A percentile compares a stretch with the other conserved stretches of the same genome.
Conservation (phyloP, 345 rosid species). For the Acer campestre region DNA sequence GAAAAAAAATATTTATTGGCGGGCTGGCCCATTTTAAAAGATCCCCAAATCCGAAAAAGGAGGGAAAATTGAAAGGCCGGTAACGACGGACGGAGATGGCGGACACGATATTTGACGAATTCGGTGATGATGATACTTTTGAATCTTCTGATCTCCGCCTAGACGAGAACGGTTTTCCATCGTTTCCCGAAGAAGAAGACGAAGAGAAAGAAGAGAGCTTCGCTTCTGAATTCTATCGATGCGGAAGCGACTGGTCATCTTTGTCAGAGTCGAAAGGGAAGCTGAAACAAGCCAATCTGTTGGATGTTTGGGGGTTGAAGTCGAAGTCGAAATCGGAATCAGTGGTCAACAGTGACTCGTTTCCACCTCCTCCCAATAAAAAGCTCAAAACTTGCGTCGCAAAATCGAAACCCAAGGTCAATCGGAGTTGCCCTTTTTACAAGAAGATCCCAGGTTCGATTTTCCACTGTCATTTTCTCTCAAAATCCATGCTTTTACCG, state of each 20-base stretch:
- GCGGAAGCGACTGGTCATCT: conserved; percentile 68
- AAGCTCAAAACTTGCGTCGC: background rate
- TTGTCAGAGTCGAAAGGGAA: conserved; percentile 37
- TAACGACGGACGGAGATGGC: background rate
- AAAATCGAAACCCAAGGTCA: background rate
- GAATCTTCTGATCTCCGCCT: conserved; percentile 13
- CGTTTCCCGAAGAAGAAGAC: conserved; percentile 9
- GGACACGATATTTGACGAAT: conserved; percentile 6
- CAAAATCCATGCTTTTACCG: background rate
- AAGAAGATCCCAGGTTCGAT: conserved; percentile 70
- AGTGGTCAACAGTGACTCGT: conserved; percentile 22
- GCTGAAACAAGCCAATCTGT: conserved; percentile 56
- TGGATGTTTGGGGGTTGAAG: conserved; percentile 68
- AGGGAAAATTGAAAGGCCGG: conserved; percentile 1
- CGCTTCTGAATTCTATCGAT: conserved; percentile 63
- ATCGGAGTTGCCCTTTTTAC: conserved; percentile 62
- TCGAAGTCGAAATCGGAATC: conserved; percentile 5
- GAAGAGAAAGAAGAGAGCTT: conserved; percentile 45
- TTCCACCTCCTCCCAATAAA: conserved; percentile 20
- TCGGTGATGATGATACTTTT: background rate
- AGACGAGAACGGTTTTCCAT: conserved; percentile 35
- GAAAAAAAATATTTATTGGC: background rate
- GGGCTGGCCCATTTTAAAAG: background rate
- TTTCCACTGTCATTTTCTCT: background rate
- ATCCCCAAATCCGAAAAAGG: background rate